phyloP scores from a whole-genome alignment of 1,284 basidiomycete species.

The Crepidotus sp. region DNA sequence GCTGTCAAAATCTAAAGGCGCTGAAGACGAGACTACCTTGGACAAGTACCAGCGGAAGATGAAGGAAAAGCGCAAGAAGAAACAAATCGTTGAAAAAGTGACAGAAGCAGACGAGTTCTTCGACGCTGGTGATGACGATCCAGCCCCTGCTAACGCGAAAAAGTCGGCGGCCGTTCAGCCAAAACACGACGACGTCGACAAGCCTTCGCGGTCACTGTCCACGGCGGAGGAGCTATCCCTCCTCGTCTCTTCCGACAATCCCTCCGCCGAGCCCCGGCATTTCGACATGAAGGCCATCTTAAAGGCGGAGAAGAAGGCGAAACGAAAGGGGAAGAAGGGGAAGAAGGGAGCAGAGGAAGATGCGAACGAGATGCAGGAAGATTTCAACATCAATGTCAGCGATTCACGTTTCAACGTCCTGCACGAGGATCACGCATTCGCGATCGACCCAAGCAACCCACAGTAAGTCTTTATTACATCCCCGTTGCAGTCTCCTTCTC shows the following conservation, averaged over 20 bases:
- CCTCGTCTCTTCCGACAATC: conserved; percentile 51
- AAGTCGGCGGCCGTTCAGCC: conserved; percentile 21
- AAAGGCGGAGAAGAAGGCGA: conserved; percentile 68
- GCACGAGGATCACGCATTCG: conserved; percentile 87
- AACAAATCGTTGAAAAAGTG: conserved; percentile 25
- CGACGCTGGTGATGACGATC: conserved; percentile 41
- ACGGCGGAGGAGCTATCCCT: conserved; percentile 61
- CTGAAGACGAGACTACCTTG: conserved; percentile 73
- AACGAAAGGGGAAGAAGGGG: conserved; percentile 46
- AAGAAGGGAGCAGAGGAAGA: conserved; percentile 35
- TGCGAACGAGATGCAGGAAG: conserved; percentile 58
- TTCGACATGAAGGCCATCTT: conserved; percentile 90
- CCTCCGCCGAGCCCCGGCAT: conserved; percentile 56
- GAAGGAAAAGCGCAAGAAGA: conserved; percentile 80
- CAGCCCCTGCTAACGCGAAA: conserved; percentile 20
- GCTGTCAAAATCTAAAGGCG: conserved; percentile 46
- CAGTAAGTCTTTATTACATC: conserved; percentile 47
- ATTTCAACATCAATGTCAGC: conserved; percentile 79
- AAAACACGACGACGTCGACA: conserved; percentile 20
- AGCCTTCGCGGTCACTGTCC: conserved; percentile 21
- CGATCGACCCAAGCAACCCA: conserved; percentile 94
- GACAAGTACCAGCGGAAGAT: conserved; percentile 81
- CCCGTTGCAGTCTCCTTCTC: conserved; percentile 1
- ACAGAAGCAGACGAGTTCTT: conserved; percentile 63
- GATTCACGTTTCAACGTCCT: conserved; percentile 86